Conservation (phyloP, 345 rosid species). For the Isatis tinctoria region DNA sequence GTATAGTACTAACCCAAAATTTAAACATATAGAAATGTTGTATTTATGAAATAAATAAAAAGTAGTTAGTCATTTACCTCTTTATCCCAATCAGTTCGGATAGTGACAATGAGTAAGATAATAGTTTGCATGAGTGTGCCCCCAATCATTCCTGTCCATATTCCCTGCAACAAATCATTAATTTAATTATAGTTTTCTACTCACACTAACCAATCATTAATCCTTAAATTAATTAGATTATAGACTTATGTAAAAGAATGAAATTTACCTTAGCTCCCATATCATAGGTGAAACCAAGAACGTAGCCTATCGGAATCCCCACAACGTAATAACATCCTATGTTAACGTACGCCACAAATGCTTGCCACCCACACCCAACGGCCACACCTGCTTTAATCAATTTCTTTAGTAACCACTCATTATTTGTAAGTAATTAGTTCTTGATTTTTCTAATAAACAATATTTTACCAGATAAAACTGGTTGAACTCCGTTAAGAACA, state of each 20-base stretch:
- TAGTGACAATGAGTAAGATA: constrained; percentile 45
- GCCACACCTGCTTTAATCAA: constrained; percentile 50
- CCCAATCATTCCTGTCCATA: constrained; percentile 78
- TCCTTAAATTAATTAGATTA: neutral
- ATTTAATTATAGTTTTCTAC: neutral
- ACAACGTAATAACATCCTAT: constrained; percentile 68
- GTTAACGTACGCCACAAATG: constrained; percentile 78
- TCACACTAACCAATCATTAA: neutral
- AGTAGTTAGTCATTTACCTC: constrained; percentile 40
- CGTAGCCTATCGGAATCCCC: constrained; percentile 58
- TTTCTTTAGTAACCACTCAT: neutral
- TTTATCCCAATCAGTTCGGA: constrained; percentile 53
- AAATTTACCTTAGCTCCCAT: constrained; percentile 53
- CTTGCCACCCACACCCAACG: constrained; percentile 88
- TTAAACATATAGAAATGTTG: neutral
- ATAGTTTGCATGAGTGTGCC: constrained; percentile 57
- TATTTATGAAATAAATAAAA: neutral
- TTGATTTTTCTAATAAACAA: neutral
- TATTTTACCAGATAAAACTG: constrained; percentile 56
- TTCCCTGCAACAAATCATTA: constrained; percentile 43
- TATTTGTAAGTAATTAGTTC: neutral
- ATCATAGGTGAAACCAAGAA: constrained; percentile 58
- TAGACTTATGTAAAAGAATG: neutral
- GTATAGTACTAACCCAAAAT: neutral
- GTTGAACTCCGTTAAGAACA: constrained; percentile 62